These are phyloP conservation scores for Mychonastes homosphaera DNA, from an alignment of 139 green algal species.

Conservation along the genomic window DNA sequence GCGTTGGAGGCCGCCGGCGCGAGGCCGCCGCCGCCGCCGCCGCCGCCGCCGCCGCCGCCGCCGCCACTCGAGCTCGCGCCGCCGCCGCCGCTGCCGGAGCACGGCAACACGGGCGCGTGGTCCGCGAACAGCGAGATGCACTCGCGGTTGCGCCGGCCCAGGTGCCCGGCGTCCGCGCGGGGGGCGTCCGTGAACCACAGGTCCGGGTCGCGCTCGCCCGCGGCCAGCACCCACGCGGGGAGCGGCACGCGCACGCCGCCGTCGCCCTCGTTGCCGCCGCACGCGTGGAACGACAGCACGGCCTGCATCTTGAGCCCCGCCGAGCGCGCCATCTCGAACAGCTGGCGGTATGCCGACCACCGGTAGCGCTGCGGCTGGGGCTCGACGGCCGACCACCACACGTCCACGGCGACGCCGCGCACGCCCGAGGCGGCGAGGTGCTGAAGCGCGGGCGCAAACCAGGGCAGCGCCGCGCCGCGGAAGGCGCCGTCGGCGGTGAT, in stretches of 20 bases:
- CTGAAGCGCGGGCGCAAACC: constrained; percentile 61
- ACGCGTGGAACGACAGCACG: constrained; percentile 89
- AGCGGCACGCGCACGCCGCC: constrained; percentile 65
- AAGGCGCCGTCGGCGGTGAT: constrained; percentile 63
- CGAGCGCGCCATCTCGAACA: constrained; percentile 59
- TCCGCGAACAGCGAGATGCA: constrained; percentile 76
- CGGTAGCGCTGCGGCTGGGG: constrained; percentile 61
- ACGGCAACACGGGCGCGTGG: constrained; percentile 44
- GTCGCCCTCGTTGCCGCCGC: constrained; percentile 89
- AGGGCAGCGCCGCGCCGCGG: constrained; percentile 48
- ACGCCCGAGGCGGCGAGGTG: constrained; percentile 58
- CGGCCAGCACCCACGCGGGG: constrained; percentile 71
- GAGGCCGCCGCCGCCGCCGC: neutral
- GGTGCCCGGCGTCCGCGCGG: constrained; percentile 23
- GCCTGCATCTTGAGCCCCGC: constrained; percentile 75
- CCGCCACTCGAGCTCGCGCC: neutral
- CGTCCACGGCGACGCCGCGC: constrained; percentile 75
- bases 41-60: neutral
- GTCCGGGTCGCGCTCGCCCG: constrained; percentile 63
- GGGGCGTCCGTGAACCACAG: constrained; percentile 78
- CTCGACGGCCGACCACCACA: constrained; percentile 90
- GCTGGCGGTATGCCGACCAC: constrained; percentile 69
- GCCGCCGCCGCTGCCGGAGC: neutral
- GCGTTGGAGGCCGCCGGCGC: neutral
- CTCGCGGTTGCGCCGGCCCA: constrained; percentile 61